Evolutionary conservation across 495 filamentous ascomycete species (phyloP).

Genomic region (Delitschia confertaspora): DNA sequence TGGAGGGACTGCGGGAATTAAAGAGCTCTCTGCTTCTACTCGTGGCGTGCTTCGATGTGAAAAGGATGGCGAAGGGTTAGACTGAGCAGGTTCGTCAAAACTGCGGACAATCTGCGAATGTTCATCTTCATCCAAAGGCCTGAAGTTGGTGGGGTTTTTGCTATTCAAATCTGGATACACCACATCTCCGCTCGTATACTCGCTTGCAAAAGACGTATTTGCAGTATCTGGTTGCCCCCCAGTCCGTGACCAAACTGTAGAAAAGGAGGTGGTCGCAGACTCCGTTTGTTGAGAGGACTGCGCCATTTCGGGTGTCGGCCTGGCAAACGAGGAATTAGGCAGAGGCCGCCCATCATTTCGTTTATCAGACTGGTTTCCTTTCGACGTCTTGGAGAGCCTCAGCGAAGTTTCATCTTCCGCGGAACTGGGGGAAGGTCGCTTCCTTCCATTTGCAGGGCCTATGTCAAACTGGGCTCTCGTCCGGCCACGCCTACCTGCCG

Average conservation of each 20-base stretch:
- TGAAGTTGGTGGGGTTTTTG: no score
- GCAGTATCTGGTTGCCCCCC: not conserved
- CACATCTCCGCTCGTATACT: no score
- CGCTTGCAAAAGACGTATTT: conserved; percentile 9
- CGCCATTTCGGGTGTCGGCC: not conserved
- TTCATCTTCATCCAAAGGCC: no score
- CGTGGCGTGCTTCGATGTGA: no score
- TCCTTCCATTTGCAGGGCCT: not conserved
- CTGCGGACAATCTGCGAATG: no score
- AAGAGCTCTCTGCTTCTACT: no score
- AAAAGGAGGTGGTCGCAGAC: not conserved
- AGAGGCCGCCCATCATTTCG: not conserved
- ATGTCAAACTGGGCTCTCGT: not conserved
- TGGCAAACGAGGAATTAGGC: no score
- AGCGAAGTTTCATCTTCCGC: conserved; percentile 5
- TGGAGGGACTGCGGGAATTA: not conserved
- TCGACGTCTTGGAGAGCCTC: conserved; percentile 13
- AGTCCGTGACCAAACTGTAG: not conserved
- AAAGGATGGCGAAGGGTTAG: no score
- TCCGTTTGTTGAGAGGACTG: conserved; percentile 6
- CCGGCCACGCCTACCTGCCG: not conserved
- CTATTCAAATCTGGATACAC: no score
- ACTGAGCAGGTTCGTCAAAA: no score
- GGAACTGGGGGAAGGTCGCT: conserved; percentile 8
- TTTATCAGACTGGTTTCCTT: conserved; percentile 10